Evolutionary conservation across 2,329 filamentous ascomycete species (phyloP), one percentile per base, ranked within the genome.

Genomic region (Pyrenochaeta sp.): DNA sequence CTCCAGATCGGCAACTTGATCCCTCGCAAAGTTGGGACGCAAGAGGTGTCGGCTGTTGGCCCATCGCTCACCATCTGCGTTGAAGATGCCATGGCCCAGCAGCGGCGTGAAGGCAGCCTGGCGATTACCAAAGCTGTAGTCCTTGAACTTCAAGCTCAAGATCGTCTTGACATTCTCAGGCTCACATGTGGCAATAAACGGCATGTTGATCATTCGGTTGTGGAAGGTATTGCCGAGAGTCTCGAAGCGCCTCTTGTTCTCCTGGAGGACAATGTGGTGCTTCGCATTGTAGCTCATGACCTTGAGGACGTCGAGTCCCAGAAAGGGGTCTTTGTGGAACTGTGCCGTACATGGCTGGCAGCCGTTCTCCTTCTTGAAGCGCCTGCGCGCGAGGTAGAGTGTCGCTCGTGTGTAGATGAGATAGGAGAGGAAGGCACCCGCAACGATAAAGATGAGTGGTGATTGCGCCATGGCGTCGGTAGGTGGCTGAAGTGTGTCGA

Each of bases 291-390:
- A 66, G 17, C 78, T 49, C 51, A 78, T 78, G 21, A 71, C 58
- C 32, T 73, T 60, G 52, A 85, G 75, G 33, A 81, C 67, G 64
- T 85, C 82, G 21, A 82, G 61, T 2, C 85, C 85, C 2, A 86
- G 71, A 49, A 87, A 62, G 0, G 79, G 82, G 59, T 87, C 86
- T 49, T 78, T 78, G 69, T 85, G 80, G 3, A 81, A 81, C 54
- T 78, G 82, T 7, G 58, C 52, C 2, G 69, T 64, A n/a, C 77
- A 75, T 7, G 77, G 76, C 43, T 81, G 71, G 66, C 83, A 85
- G 42, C 81, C 81, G 63, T 82, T 74, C 27, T 75, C 70, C 17
- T 69, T 72, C 49, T 69, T 76, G 43, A 79, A 66, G 11, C 68
- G 69, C 36, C 74, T 69, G 12, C 78, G 76, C 40, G 57, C 62